Base-by-base conservation (phyloP, 1,284 basidiomycete species). In the Vanrija sp. region DNA sequence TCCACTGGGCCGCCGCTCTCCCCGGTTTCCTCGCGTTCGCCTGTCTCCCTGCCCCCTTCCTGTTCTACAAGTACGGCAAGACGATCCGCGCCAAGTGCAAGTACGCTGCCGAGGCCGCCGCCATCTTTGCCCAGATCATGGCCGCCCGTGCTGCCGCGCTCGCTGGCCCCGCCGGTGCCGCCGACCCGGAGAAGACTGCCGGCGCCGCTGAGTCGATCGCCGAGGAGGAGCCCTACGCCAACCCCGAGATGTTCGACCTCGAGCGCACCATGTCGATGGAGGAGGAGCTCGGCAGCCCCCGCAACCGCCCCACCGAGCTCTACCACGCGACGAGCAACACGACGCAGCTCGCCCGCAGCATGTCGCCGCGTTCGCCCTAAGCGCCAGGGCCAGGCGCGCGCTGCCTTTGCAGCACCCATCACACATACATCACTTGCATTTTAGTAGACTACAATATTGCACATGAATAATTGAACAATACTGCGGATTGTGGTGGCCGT, bases 1-100 rank as follows among this genome's bases (percentile, higher is more conserved):
- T 85, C 46, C 76, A 83, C 58, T 87, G 86, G 85, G 85, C 83
- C 3, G 80, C 83, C 69, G 83, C 81, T 47, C 75, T 88, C 10
- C 85, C 87, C 62, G 86, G 80, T 6, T 82, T 83, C 68, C 63
- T 87, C 52, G 78, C 83, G 3, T 71, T 84, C 15, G 77, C 77
- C 0, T 85, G 83, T 66, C 80, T 81, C 62, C 86, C 86, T 8
- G 69, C 80, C 54, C 81, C 81, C 5, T 78, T 79, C 65, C 50
- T 80, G 28, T 80, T 81, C 64, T 80, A 77, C 67, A 71, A 70
- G 57, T 74, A 85, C 65, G 85, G 85, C n/a, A 74, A 74, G 40
- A 78, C 75, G 71, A 80, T 86, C 56, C 80, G 85, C 38, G 79
- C 78, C 52, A 83, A 79, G 67, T 85, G 84, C 29, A 80, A 70